Evolutionary conservation across 345 rosid genomes (phyloP).

Genomic region (Pugionium cornutum): DNA sequence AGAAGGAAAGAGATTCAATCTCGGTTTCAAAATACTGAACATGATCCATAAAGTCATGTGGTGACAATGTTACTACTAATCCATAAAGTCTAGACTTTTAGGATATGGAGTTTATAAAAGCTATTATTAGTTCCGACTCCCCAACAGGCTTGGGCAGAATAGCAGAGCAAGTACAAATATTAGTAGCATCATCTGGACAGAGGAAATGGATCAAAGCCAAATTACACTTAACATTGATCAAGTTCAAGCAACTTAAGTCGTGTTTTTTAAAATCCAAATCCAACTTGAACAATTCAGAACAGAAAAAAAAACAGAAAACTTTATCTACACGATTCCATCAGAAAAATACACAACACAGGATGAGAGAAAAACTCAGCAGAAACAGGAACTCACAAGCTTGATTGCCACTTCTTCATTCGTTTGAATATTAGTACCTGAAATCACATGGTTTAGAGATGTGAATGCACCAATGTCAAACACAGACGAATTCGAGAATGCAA

Average conservation of each 20-base stretch:
- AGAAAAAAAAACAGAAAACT: not conserved
- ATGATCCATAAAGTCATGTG: slow-evolving; percentile 9
- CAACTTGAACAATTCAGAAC: not conserved
- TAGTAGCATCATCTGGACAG: not conserved
- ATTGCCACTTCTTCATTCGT: slow-evolving; percentile 53
- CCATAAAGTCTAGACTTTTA: not conserved
- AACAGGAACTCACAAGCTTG: slow-evolving; percentile 72
- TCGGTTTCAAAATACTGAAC: slow-evolving; percentile 12
- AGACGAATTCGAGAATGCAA: not conserved
- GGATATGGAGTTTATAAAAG: too few relatives aligned
- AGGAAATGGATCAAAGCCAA: not conserved
- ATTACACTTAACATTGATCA: not conserved
- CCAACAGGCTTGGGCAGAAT: too few relatives aligned
- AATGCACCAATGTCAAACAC: slow-evolving; percentile 24
- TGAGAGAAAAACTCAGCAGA: not conserved
- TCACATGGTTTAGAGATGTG: slow-evolving; percentile 12
- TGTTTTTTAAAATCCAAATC: not conserved
- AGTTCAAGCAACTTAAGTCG: not conserved
- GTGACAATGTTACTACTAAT: not conserved
- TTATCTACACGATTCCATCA: not conserved
- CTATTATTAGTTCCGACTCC: too few relatives aligned
- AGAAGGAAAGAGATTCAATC: not conserved
- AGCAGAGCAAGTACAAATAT: too few relatives aligned
- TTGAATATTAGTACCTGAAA: slow-evolving; percentile 74
- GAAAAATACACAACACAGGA: not conserved